Base-by-base conservation (phyloP, 2,329 filamentous ascomycete genomes). In the Aspergillus quadrilineatus region DNA sequence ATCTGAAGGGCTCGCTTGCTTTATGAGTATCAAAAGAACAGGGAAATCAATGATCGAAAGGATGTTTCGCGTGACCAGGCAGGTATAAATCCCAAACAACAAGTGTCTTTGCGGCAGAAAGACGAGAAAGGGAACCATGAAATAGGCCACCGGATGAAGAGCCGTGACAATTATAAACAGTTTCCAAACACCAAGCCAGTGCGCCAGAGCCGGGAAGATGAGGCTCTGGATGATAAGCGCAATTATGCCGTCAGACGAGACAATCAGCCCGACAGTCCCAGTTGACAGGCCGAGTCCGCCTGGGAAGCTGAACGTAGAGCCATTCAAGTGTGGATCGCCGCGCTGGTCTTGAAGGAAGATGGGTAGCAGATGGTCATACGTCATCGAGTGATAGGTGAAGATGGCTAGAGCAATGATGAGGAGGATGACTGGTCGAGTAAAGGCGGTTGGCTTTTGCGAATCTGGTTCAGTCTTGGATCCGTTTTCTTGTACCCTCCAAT, bases 331-430 rank as follows among this genome's bases (percentile, higher is more conserved):
- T 1, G 63, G 59, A 26, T 74, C 61, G 5, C 77, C 69, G 42
- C 77, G 72, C 45, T 77, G 69, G 65, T 96, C 92, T 71, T 97
- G 92, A 50, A 96, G 85, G 75, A 96, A 97, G 58, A 97, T 96
- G 6, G 92, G 92, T 53, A 96, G 80, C 0, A 97, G 82, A 70
- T 96, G 90, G 68, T 97, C 93, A 74, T 90, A 97, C 0, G 89
- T 92, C 92, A 97, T 97, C 37, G 89, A 91, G 75, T 97, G 92
- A 71, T 96, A 96, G 4, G 91, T 94, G 76, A 96, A 96, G 61
- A 97, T 90, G 44, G 89, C 90, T 47, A 97, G 77, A 1, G 92
- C 88, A n/a, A 91, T 68, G 39, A 94, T 85, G 52, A 96, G 83
- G 73, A 89, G 86, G 63, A 89, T 78, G 58, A 96, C 86, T 41